Evolutionary conservation across 768 basidiomycete genomes (phyloP), one percentile per base, ranked within the genome.

Genomic region (Phaffia australis): DNA sequence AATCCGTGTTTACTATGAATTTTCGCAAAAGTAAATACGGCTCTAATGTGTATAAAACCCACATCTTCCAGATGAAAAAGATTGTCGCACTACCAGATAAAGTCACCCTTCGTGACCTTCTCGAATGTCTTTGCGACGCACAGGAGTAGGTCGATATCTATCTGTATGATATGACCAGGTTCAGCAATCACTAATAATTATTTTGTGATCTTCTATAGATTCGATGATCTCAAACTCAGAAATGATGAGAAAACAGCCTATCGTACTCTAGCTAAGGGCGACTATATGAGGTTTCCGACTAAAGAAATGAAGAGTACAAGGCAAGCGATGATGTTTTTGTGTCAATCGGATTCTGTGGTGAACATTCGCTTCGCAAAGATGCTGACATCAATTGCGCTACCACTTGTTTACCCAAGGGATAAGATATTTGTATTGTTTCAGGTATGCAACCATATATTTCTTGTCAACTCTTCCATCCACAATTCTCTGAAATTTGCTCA

Each of bases 401-500:
- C 52, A 42, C 4, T 42, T 42, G 52, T 54, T 29, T 9, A 30
- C 29, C 9, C 52, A 54, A 23, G 52, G 57, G 67, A 69, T 50
- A 69, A 69, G 63, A 59, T 69, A 8, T 57, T 63, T 35, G 52
- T 69, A 14, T 8, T 69, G 25, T 51, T 69, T n/a, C 67, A 69
- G 46, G 61, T 54, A 54, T 42, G 35, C 4, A 11, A 42, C 35
- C 35, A 5, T 42, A 42, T 42, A 42, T 11, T 42, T 42, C 6
- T 5, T 42, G 6, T 11, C 4, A 42, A 42, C 11, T 4, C 35
- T 42, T 11, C 35, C 11, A 42, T 42, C 35, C 35, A 42, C 35
- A 4, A n/a, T 42, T 11, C 11, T 42, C 35, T 42, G 35, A 42
- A 4, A 42, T 42, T 4, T 11, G 35, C 35, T 42, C 11, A 11